phyloP scores from a whole-genome alignment of 306 rosid species.

The Carpinus fangiana region DNA sequence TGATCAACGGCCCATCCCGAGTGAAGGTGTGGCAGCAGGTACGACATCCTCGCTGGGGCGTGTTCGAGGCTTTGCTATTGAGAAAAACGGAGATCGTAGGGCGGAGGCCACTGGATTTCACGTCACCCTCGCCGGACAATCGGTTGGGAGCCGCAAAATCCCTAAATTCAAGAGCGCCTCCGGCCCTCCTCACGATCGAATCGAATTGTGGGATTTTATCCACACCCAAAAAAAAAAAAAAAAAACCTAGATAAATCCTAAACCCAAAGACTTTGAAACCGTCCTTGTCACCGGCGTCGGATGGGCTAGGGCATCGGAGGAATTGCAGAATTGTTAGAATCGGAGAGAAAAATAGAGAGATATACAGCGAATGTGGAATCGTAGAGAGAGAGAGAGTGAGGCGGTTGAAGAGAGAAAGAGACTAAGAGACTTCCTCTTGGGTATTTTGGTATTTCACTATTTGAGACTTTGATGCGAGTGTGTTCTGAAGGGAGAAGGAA shows the following conservation, averaged over 20 bases:
- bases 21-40: conserved; percentile 81
- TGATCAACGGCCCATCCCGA: conserved; percentile 96
- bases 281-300: conserved; percentile 6
- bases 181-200: no score
- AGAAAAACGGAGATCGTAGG: neutral
- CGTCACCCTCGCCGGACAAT: neutral
- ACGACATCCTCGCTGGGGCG: conserved; percentile 50
- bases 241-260: no score
- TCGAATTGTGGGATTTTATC: no score
- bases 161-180: no score
- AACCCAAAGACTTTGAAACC: no score
- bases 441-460: neutral
- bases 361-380: conserved; percentile 24
- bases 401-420: conserved; percentile 44
- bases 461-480: neutral
- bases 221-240: no score
- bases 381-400: conserved; percentile 27
- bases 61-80: neutral
- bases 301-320: conserved; percentile 45
- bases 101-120: neutral
- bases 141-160: neutral
- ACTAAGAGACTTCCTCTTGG: conserved; percentile 3
- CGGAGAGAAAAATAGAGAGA: neutral
- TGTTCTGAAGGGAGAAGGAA: no score
- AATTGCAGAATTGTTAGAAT: neutral